Percentiles rank a stretch among this genome's conserved stretches.
phyloP scores from a whole-genome alignment of 139 green algal genomes.

The Chlamydomonas applanata region DNA sequence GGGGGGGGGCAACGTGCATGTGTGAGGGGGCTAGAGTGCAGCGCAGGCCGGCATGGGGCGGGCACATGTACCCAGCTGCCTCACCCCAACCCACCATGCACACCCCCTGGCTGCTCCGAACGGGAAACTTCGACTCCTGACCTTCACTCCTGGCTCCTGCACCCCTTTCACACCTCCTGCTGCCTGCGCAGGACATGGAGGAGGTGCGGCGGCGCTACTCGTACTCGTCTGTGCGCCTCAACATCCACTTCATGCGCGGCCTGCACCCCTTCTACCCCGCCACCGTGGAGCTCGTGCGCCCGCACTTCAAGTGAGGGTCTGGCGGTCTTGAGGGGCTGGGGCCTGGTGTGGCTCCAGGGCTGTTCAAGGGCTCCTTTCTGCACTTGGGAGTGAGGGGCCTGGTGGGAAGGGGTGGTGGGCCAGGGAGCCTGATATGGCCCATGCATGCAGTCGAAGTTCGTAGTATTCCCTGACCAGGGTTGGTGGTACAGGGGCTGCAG shows the following conservation, averaged over 20 bases:
- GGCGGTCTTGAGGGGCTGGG: neutral
- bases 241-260: slow-evolving; percentile 76
- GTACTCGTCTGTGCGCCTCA: slow-evolving; percentile 58
- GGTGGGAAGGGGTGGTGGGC: too few species aligned
- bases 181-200: slow-evolving; percentile 51
- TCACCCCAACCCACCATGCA: neutral
- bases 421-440: too few species aligned
- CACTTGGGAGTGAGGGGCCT: too few species aligned
- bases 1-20: too few species aligned
- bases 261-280: slow-evolving; percentile 87
- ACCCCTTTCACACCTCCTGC: neutral
- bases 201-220: slow-evolving; percentile 50
- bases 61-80: neutral
- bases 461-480: too few species aligned
- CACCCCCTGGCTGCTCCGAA: too few species aligned
- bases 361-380: too few species aligned
- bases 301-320: slow-evolving; percentile 48
- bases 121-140: too few species aligned
- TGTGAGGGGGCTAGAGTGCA: too few species aligned
- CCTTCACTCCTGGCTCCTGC: neutral
- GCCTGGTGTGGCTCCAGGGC: too few species aligned
- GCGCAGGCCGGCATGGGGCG: neutral
- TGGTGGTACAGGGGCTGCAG: too few species aligned
- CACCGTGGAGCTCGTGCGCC: slow-evolving; percentile 57
- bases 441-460: too few species aligned